Base-by-base conservation (phyloP, 1,139 yeast genomes). In the Taiozyma sp. region DNA sequence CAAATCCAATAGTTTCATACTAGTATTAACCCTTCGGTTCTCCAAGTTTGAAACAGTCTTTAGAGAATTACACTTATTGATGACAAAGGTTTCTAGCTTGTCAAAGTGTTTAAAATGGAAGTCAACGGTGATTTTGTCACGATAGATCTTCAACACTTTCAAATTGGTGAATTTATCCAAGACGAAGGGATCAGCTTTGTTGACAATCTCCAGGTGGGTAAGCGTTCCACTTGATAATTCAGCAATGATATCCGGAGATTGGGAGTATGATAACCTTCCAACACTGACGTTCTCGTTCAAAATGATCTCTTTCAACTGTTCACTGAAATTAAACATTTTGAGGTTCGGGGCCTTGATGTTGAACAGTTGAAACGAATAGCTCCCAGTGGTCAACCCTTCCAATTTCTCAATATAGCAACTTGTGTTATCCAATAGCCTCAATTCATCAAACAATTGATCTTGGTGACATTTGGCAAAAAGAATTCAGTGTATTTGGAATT, bases 291-390 rank as follows among this genome's bases (percentile, higher is more conserved):
- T 46, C 12, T 57, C 59, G 34, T 51, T 51, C 6, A 56, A 48
- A 2, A 53, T 57, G 27, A 51, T 50, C 4, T 48, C 43, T n/a
- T 56, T 46, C 14, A 57, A 16, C 22, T 54, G 57, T n/a, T 51
- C 51, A 42, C 56, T 51, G 36, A 46, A 54, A n/a, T 53, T 54
- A 22, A 58, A 50, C 1, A 45, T 45, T 23, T 46, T 48, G 10
- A 58, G 43, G 12, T 47, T 46, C 7, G 61, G 60, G 6, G 62
- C 60, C 2, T 50, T 50, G 16, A 55, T 41, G 30, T 51, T 49
- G 40, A 58, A 58, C 45, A 56, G 42, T 43, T 58, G 62, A 43
- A 58, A 57, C 3, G 60, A 51, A 9, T 50, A 48, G 10, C 60
- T 56, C 0, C 62, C 62, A 8, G 57, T 52, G 1, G 61, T 57